Conservation (phyloP, 1,139 yeast genomes). For the Suhomyces ambrosiae region DNA sequence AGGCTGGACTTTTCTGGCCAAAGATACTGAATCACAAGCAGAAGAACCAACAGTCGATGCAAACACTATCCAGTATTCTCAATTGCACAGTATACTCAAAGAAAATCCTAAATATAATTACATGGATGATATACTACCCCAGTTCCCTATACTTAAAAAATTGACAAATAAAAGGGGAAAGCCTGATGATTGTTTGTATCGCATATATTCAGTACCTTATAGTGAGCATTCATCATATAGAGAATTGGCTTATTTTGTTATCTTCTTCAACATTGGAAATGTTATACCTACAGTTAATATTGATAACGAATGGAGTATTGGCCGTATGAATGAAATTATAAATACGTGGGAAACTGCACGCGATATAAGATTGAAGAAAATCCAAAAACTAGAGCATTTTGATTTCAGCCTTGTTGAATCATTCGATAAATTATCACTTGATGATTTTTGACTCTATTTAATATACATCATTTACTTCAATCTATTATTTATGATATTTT, state of each 20-base stretch:
- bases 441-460: constrained; percentile 12
- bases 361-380: constrained; percentile 7
- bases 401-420: constrained; percentile 2
- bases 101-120: constrained; percentile 28
- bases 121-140: constrained; percentile 35
- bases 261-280: constrained; percentile 47
- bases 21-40: constrained; percentile 6
- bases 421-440: constrained; percentile 12
- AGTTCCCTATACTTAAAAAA: constrained; percentile 25
- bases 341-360: constrained; percentile 42
- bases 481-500: too few species aligned
- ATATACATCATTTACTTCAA: background rate
- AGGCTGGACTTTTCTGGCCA: constrained; percentile 70
- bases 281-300: constrained; percentile 83
- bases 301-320: constrained; percentile 35
- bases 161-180: constrained; percentile 21
- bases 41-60: constrained; percentile 12
- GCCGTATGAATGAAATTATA: constrained; percentile 50
- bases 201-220: constrained; percentile 74
- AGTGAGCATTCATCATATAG: constrained; percentile 91
- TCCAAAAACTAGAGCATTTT: background rate
- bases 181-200: constrained; percentile 33
- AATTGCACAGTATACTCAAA: constrained; percentile 20
- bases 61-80: constrained; percentile 3
- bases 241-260: constrained; percentile 69